These are phyloP conservation scores for Amylocystis lapponica DNA, from an alignment of 768 basidiomycete species.

Conservation along the genomic window DNA sequence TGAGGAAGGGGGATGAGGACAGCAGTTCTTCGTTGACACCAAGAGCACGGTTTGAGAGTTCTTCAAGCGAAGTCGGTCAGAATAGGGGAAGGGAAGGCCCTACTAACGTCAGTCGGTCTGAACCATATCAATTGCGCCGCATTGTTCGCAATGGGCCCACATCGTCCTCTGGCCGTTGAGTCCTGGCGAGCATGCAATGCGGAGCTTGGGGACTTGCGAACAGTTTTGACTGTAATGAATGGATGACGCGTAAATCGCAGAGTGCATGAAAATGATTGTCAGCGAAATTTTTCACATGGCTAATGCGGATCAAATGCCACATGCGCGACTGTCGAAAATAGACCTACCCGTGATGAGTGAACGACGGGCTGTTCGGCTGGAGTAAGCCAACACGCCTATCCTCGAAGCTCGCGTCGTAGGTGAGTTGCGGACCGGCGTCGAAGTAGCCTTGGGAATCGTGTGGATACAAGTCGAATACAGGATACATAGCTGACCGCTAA, in stretches of 20 bases:
- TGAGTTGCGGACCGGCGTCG: slow-evolving; percentile 38
- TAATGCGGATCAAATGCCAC: background rate
- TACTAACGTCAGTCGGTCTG: slow-evolving; percentile 67
- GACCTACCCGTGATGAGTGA: slow-evolving; percentile 71
- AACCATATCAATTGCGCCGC: slow-evolving; percentile 86
- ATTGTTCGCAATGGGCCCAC: slow-evolving; percentile 88
- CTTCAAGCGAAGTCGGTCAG: too few species aligned
- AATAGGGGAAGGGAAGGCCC: too few species aligned
- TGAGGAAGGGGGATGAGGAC: too few species aligned
- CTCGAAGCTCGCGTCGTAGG: slow-evolving; percentile 29
- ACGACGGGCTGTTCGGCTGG: slow-evolving; percentile 50
- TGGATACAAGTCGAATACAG: slow-evolving; percentile 59
- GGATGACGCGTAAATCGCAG: background rate
- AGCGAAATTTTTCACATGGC: slow-evolving; percentile 8
- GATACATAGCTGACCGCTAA: slow-evolving; percentile 37
- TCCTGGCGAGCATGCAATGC: slow-evolving; percentile 69
- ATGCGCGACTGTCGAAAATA: background rate
- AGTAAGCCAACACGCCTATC: slow-evolving; percentile 52
- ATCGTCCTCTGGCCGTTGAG: slow-evolving; percentile 68
- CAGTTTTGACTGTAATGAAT: slow-evolving; percentile 48
- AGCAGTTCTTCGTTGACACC: too few species aligned
- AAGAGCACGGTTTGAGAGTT: background rate
- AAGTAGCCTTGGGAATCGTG: slow-evolving; percentile 42
- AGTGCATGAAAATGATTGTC: slow-evolving; percentile 2
- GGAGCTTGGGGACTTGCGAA: slow-evolving; percentile 78